phyloP scores from a whole-genome alignment of 2,329 filamentous ascomycete species.

The Nigrograna mackinnonii region DNA sequence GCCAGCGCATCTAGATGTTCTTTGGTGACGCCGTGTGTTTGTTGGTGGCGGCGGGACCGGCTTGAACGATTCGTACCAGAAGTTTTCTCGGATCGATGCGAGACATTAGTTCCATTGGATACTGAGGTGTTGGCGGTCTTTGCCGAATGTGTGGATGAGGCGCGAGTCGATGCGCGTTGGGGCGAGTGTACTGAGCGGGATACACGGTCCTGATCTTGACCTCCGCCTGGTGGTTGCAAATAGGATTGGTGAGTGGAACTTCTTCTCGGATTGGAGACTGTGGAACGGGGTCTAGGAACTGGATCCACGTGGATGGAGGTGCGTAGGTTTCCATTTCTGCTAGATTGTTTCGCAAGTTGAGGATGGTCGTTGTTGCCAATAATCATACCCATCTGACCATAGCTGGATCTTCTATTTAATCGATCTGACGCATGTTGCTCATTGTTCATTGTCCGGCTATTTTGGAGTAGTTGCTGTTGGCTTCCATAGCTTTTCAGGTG shows the following conservation, averaged over 20 bases:
- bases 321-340: conserved; percentile 2
- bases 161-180: background rate
- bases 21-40: conserved; percentile 5
- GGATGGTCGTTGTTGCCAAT: background rate
- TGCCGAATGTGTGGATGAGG: conserved; percentile 1
- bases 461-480: conserved; percentile 19
- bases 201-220: background rate
- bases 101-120: conserved; percentile 2
- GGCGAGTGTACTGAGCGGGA: background rate
- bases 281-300: conserved; percentile 1
- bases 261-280: background rate
- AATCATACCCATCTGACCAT: background rate
- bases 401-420: background rate
- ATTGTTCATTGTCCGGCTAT: conserved; percentile 13
- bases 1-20: conserved; percentile 13
- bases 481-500: conserved; percentile 10
- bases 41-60: background rate
- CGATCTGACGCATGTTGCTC: background rate
- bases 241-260: background rate
- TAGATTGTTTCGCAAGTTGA: conserved; percentile 7
- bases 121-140: conserved; percentile 1
- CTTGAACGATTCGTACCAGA: background rate
- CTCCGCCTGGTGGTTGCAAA: conserved; percentile 1
- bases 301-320: background rate
- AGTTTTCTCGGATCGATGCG: conserved; percentile 1